Conservation (phyloP, 2,329 filamentous ascomycete species). For the Phaeosphaeria sp. region DNA sequence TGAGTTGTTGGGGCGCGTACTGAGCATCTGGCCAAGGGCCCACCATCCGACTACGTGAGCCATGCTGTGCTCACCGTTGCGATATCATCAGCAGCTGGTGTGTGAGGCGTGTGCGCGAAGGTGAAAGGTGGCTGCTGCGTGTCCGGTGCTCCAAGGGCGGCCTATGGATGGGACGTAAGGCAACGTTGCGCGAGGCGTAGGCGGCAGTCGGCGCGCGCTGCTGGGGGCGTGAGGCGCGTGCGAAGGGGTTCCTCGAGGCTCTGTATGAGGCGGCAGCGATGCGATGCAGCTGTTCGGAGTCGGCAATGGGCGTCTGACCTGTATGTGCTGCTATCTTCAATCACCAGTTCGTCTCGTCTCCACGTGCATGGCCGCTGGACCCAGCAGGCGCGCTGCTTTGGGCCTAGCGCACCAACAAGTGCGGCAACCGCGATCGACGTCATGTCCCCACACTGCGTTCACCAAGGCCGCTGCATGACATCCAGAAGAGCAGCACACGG, state of each 20-base stretch:
- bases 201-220: conserved; percentile 4
- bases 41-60: conserved; percentile 46
- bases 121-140: conserved; percentile 19
- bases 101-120: conserved; percentile 7
- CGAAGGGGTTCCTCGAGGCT: background rate
- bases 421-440: conserved; percentile 14
- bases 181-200: conserved; percentile 29
- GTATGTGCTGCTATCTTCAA: background rate
- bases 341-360: background rate
- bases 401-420: conserved; percentile 12
- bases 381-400: conserved; percentile 5
- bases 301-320: background rate
- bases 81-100: conserved; percentile 34
- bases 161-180: conserved; percentile 11
- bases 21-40: conserved; percentile 49
- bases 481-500: conserved; percentile 11
- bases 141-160: conserved; percentile 21
- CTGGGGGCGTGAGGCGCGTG: background rate
- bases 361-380: conserved; percentile 9
- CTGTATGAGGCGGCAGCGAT: background rate
- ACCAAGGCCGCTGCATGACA: conserved; percentile 19
- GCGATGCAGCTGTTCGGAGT: background rate
- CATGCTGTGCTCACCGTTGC: conserved; percentile 42
- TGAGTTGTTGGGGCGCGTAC: conserved; percentile 34
- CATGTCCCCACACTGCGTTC: conserved; percentile 8